Evolutionary conservation across 225 moss, liverwort and hornwort genomes (phyloP), one percentile per base, ranked within the genome.

Genomic region (Marchantia paleacea): DNA sequence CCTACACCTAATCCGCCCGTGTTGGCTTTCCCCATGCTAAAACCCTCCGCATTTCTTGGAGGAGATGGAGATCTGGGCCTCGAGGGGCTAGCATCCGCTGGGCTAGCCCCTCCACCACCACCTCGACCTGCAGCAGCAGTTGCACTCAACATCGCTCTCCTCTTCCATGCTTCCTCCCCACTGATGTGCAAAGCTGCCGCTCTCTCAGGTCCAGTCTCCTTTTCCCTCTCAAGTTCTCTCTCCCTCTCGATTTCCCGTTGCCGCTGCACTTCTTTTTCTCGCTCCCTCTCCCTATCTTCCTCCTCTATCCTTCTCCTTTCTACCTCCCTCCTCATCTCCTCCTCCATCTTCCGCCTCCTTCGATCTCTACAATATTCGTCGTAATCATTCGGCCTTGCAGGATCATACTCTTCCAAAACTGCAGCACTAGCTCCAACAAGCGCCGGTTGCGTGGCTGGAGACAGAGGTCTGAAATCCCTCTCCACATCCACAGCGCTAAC

Each of bases 101-200:
- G 85, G 53, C 66, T 20, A 12, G 69, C 49, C 0, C 67, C 69
- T n/a, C 80, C 79, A 61, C 80, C 84, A 9, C 77, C 79, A 66
- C 82, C 84, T 52, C 84, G 79, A 22, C 70, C 81, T 30, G 80
- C 79, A 25, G 83, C 83, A 16, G 81, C 75, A 75, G 91, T 92
- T 78, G 95, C 92, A 61, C 93, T 92, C 51, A 99, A 90, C 95
- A 95, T 95, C 50, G 97, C 95, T 77, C 97, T 85, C 71, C 97
- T 90, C 80, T 99, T 99, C 97, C 97, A 99, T 30, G 97, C 97
- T 80, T 99, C 95, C 84, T 99, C 97, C 19, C 97, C 97, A 81
- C 95, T 99, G 12, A 99, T 99, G 64, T 95, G 95, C 88, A 99
- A 79, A 1, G 93, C 90, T 53, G 93, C 95, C 19, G 89, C 91